Base-by-base conservation (phyloP, 305 asterid genomes). In the Monarda citriodora region DNA sequence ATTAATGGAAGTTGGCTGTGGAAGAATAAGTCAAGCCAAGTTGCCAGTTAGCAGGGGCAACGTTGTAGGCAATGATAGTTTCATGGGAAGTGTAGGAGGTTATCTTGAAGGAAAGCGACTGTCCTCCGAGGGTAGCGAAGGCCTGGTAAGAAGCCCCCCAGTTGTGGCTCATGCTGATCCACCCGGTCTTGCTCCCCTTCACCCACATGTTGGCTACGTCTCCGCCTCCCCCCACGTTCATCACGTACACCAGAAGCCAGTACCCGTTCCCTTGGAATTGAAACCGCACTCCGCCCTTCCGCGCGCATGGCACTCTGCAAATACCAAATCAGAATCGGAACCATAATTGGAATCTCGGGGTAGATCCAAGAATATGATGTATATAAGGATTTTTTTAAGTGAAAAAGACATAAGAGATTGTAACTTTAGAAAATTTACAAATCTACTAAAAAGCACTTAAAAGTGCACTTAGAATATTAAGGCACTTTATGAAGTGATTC, bases 121-220 rank as follows among this genome's bases (percentile, higher is more conserved):
- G 97, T 6, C 97, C 95, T 4, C 82, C 73, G 4, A 92, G 87
- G 1, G 91, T 73, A 7, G 95, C 69, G 54, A 86, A 92, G 0
- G 97, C 97, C 40, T 89, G 97, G 67, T 92, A 92, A 14, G 98
- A 89, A 72, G 97, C 97, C 2, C 98, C 98, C 97, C 97, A 92
- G 64, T 92, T 93, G 41, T 89, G 99, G 82, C 97, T 89, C 97
- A 93, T 89, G 71, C 77, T 80, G 2, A 93, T 80, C 99, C 99
- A 93, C 9, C 81, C 81, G 5, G 92, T 89, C 49, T 32, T 79
- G 66, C 76, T 83, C 23, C 99, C 97, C 68, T 93, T 89, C 52
- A 93, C 96, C 86, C 81, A 82, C 84, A 93, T 65, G 73, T 57
- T 68, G 1, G 83, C 72, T 0, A 93, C 63, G 54, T 89, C 98